These are phyloP conservation scores for Kwoniella europaea DNA, from an alignment of 768 basidiomycete genomes.

Conservation along the genomic window DNA sequence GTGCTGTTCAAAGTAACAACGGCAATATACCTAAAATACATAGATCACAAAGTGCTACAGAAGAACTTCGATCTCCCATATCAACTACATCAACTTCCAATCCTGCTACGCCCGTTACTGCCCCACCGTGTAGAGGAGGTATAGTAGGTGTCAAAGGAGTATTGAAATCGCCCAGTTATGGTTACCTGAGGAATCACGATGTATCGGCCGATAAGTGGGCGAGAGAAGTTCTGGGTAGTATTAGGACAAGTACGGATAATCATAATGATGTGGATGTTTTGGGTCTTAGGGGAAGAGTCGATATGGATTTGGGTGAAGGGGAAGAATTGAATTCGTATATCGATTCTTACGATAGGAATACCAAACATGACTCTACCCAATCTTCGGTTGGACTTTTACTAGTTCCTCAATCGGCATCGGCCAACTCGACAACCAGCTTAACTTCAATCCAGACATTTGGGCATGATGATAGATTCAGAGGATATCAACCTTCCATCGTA, in stretches of 20 bases:
- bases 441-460: constrained; percentile 8
- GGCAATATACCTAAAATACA: neutral
- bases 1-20: neutral
- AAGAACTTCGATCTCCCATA: constrained; percentile 3
- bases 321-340: constrained; percentile 3
- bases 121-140: constrained; percentile 6
- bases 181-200: neutral
- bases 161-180: constrained; percentile 13
- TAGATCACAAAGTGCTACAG: constrained; percentile 5
- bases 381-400: neutral
- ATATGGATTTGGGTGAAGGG: neutral
- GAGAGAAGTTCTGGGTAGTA: constrained; percentile 7
- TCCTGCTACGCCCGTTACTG: constrained; percentile 6
- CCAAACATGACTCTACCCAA: neutral
- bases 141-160: constrained; percentile 13
- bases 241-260: constrained; percentile 9
- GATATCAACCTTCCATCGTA: constrained; percentile 1
- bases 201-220: constrained; percentile 6
- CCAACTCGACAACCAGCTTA: neutral
- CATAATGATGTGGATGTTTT: neutral
- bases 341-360: neutral
- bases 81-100: neutral
- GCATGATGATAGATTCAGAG: neutral
- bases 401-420: neutral
- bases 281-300: neutral